These are phyloP conservation scores for Pichia heedii DNA, from an alignment of 805 yeast species.

Conservation along the genomic window DNA sequence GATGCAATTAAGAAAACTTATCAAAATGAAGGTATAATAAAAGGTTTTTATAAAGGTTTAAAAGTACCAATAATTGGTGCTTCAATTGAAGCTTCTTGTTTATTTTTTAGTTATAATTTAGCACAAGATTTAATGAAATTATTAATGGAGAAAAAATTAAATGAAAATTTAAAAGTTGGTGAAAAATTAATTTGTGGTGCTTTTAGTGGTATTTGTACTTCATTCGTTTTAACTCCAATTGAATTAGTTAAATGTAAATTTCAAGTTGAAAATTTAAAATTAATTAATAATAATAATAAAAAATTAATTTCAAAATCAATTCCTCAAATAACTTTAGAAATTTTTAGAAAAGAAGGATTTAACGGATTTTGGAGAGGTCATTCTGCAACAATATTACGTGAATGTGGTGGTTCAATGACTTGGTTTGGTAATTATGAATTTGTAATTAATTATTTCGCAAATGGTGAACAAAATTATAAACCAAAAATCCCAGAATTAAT, in stretches of 20 bases:
- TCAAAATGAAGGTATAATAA: slow-evolving; percentile 53
- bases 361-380: slow-evolving; percentile 85
- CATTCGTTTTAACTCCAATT: slow-evolving; percentile 83
- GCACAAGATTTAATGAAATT: slow-evolving; percentile 32
- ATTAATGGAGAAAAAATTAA: slow-evolving; percentile 13
- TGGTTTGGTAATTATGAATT: slow-evolving; percentile 91
- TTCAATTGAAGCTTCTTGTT: slow-evolving; percentile 75
- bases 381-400: slow-evolving; percentile 70
- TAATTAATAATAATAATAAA: slow-evolving; percentile 6
- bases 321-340: slow-evolving; percentile 30
- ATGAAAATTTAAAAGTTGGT: slow-evolving; percentile 14
- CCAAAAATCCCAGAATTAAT: slow-evolving; percentile 44
- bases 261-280: slow-evolving; percentile 51
- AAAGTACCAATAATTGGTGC: slow-evolving; percentile 83
- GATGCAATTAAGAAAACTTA: slow-evolving; percentile 60
- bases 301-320: slow-evolving; percentile 21
- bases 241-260: slow-evolving; percentile 82
- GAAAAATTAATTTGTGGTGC: slow-evolving; percentile 60
- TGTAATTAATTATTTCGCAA: slow-evolving; percentile 28
- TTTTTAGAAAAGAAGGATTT: slow-evolving; percentile 44
- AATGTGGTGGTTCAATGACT: slow-evolving; percentile 81
- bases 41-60: slow-evolving; percentile 74
- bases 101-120: slow-evolving; percentile 58
- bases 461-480: slow-evolving; percentile 19
- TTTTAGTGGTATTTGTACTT: slow-evolving; percentile 71